These are phyloP conservation scores for Psidium guajava DNA, from an alignment of 345 rosid genomes.

Conservation along the genomic window DNA sequence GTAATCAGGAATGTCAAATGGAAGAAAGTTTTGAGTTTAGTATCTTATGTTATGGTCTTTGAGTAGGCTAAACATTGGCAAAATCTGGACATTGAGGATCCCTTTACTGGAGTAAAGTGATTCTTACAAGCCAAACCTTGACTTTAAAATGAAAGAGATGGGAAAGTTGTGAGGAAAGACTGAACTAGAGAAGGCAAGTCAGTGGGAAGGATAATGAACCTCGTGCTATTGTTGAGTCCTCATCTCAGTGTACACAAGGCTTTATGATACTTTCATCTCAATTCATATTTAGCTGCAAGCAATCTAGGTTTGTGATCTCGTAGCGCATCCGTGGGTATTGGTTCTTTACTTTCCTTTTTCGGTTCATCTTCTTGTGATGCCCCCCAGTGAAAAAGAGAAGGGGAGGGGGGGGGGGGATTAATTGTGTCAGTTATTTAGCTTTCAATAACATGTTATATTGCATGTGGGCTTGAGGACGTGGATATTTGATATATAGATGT, in stretches of 20 bases:
- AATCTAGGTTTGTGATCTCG: too few species aligned
- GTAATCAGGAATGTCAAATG: background rate
- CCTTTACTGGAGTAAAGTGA: background rate
- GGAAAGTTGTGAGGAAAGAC: background rate
- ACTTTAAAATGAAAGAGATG: background rate
- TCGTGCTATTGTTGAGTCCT: background rate
- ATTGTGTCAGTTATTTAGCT: background rate
- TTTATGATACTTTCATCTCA: too few species aligned
- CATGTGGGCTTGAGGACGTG: background rate
- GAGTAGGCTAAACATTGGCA: background rate
- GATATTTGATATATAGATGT: background rate
- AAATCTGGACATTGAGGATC: background rate
- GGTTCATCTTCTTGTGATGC: background rate
- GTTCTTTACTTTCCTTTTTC: background rate
- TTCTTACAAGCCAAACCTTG: background rate
- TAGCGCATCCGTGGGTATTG: background rate
- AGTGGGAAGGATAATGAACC: background rate
- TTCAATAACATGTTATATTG: background rate
- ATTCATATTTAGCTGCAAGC: too few species aligned
- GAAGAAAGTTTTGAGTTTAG: background rate
- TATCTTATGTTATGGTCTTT: background rate
- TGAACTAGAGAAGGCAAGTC: background rate
- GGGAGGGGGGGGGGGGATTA: background rate
- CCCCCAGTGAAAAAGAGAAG: too few species aligned
- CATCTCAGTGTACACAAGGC: background rate